phyloP scores from a whole-genome alignment of 441 rosid genomes.

The Macaranga tanarius region DNA sequence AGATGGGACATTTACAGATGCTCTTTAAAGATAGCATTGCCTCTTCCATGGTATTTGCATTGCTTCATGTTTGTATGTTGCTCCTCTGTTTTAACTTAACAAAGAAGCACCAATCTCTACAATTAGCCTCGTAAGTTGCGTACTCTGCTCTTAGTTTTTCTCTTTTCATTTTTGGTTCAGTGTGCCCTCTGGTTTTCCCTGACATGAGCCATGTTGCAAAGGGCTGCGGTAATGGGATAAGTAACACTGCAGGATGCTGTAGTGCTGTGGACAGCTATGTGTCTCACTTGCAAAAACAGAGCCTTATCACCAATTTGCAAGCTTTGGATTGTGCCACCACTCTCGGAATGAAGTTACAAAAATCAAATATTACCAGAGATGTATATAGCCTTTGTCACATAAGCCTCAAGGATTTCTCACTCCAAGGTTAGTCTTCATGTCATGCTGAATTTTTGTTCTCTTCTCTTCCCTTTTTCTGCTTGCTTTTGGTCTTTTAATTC shows the following conservation, averaged over 20 bases:
- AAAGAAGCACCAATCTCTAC: not conserved
- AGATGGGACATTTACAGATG: not conserved
- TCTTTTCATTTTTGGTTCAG: constrained; percentile 43
- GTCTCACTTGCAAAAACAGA: constrained; percentile 89
- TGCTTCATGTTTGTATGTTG: not conserved
- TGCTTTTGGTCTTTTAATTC: not conserved
- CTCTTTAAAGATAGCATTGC: not conserved
- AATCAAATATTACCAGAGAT: constrained; percentile 57
- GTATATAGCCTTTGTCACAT: constrained; percentile 76
- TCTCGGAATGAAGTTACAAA: constrained; percentile 65
- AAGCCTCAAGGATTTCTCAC: constrained; percentile 91
- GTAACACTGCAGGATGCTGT: constrained; percentile 68
- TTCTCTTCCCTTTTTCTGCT: not conserved
- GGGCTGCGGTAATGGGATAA: constrained; percentile 56
- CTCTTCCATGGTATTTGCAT: not conserved
- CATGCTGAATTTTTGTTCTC: not conserved
- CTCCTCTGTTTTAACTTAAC: not conserved
- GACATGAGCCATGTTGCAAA: constrained; percentile 58
- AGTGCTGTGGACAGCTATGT: constrained; percentile 73
- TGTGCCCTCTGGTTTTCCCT: constrained; percentile 87
- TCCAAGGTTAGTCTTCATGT: constrained; percentile 60
- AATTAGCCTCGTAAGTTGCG: constrained; percentile 11
- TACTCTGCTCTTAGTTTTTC: not conserved
- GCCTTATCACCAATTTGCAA: constrained; percentile 85
- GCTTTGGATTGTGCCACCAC: constrained; percentile 86